Conservation (phyloP, 495 filamentous ascomycete genomes). For the Aspergillus diversus region DNA sequence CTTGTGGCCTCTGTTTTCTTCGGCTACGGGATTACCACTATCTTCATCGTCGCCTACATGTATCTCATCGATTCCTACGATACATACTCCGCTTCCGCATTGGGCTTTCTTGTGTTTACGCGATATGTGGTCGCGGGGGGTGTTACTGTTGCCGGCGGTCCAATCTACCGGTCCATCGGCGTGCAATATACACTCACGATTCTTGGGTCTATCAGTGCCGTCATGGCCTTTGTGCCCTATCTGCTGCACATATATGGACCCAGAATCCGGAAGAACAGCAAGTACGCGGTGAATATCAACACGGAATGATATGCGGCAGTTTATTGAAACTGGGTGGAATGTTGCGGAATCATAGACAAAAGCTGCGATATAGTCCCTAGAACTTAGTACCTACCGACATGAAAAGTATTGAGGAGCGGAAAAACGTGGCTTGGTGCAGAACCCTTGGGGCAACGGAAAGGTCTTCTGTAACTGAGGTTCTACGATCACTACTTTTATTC, state of each 20-base stretch:
- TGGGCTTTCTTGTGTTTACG: slow-evolving; percentile 49
- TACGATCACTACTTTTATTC: no score
- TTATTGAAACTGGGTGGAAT: no score
- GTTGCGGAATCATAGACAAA: no score
- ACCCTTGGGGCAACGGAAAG: no score
- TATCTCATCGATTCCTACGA: slow-evolving; percentile 59
- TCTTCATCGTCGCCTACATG: slow-evolving; percentile 52
- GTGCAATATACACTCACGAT: slow-evolving; percentile 57
- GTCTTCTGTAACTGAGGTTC: no score
- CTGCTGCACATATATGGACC: slow-evolving; percentile 54
- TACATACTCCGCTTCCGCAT: slow-evolving; percentile 37
- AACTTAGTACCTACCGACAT: no score
- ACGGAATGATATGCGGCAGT: no score
- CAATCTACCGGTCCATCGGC: slow-evolving; percentile 53
- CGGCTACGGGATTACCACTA: slow-evolving; percentile 51
- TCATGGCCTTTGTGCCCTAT: slow-evolving; percentile 54
- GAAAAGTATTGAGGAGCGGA: no score
- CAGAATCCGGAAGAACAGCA: slow-evolving; percentile 45
- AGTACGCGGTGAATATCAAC: slow-evolving; percentile 31
- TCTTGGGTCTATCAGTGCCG: slow-evolving; percentile 44
- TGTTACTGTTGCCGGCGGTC: slow-evolving; percentile 44
- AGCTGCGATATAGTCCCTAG: no score
- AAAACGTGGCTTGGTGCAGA: no score
- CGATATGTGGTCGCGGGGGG: slow-evolving; percentile 53
- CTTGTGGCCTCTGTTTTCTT: slow-evolving; percentile 50